A percentile compares a stretch with the other conserved stretches of the same genome.
phyloP scores from a whole-genome alignment of 306 rosid species.

The Dalbergia cochinchinensis region DNA sequence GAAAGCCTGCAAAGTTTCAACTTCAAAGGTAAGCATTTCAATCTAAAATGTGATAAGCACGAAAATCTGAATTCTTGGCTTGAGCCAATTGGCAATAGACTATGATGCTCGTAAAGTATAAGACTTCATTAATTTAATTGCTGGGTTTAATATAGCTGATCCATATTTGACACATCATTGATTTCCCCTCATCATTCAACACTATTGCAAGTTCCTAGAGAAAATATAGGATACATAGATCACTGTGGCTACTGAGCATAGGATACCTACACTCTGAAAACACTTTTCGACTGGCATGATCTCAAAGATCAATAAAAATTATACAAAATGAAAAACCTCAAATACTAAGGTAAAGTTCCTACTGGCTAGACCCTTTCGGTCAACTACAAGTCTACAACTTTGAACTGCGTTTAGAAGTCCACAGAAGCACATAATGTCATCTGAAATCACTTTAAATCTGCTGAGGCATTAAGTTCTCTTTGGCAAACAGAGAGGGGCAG shows the following conservation, averaged over 20 bases:
- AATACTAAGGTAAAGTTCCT: neutral
- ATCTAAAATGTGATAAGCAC: neutral
- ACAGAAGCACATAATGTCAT: constrained; percentile 9
- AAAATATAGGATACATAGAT: neutral
- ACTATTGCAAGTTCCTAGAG: neutral
- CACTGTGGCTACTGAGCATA: neutral
- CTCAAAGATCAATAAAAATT: constrained; percentile 15
- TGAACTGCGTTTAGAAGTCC: constrained; percentile 10
- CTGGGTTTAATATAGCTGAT: neutral
- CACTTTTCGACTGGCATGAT: neutral
- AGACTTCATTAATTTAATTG: neutral
- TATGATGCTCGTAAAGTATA: neutral
- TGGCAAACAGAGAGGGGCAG: neutral
- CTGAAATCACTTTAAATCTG: constrained; percentile 19
- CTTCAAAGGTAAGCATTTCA: constrained; percentile 15
- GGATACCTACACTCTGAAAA: neutral
- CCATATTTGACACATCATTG: neutral
- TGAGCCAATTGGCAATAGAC: constrained; percentile 12
- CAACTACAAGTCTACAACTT: constrained; percentile 13
- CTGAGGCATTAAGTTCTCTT: constrained; percentile 7
- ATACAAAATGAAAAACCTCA: neutral
- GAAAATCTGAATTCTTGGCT: neutral
- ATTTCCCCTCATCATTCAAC: neutral
- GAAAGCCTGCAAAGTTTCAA: constrained; percentile 65
- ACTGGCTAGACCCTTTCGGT: constrained; percentile 2